These are phyloP conservation scores for Pisolithus thermaeus DNA, from an alignment of 1,284 basidiomycete species.

Conservation along the genomic window DNA sequence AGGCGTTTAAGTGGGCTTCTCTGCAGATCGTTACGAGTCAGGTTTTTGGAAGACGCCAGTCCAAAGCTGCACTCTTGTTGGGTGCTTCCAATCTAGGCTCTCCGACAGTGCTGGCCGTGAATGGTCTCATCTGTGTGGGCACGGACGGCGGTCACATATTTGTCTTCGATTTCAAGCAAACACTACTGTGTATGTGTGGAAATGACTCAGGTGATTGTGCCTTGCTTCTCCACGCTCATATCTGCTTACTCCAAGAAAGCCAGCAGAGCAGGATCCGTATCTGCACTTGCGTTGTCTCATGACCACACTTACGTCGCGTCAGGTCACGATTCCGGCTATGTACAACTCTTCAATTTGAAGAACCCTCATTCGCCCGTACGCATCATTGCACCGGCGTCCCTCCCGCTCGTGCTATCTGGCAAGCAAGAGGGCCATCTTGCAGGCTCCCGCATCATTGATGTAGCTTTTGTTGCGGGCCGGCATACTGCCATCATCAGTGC, in stretches of 20 bases:
- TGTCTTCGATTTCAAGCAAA: constrained; percentile 91
- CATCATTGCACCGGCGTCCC: constrained; percentile 66
- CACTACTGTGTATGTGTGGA: constrained; percentile 74
- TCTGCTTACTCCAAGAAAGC: constrained; percentile 36
- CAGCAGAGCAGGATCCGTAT: constrained; percentile 72
- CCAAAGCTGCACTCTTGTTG: constrained; percentile 59
- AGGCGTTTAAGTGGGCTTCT: constrained; percentile 78
- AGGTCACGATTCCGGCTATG: constrained; percentile 82
- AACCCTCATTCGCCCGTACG: constrained; percentile 61
- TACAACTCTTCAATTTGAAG: constrained; percentile 83
- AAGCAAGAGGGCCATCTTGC: constrained; percentile 89
- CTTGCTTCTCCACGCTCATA: constrained; percentile 2
- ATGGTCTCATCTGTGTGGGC: constrained; percentile 88
- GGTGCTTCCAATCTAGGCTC: constrained; percentile 51
- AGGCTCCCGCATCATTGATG: constrained; percentile 79
- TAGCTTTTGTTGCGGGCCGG: constrained; percentile 89
- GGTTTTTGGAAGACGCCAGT: constrained; percentile 45
- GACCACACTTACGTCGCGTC: constrained; percentile 93
- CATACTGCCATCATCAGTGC: constrained; percentile 93
- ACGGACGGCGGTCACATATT: constrained; percentile 73
- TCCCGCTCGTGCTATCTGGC: constrained; percentile 68
- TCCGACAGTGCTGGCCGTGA: constrained; percentile 81
- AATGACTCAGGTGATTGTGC: constrained; percentile 57
- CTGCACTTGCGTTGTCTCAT: constrained; percentile 84
- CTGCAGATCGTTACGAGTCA: constrained; percentile 55